A percentile compares a stretch with the other conserved stretches of the same genome.
Conservation (phyloP, 2,329 filamentous ascomycete genomes). For the Leptographium radiaticola region DNA sequence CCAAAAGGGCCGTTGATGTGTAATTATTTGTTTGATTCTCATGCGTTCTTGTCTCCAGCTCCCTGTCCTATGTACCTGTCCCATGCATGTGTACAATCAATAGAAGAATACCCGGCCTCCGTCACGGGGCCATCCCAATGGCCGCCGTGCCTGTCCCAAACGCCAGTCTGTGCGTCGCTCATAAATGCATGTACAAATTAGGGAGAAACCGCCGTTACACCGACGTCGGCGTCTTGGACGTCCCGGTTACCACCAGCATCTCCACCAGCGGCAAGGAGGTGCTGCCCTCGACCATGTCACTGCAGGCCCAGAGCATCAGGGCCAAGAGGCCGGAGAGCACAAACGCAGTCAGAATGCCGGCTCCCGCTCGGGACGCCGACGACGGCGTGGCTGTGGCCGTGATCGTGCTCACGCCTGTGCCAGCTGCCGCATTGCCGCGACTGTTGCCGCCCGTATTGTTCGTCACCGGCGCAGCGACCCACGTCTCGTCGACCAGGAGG, state of each 20-base stretch:
- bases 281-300: slow-evolving; percentile 5
- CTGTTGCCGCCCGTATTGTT: slow-evolving; percentile 18
- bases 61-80: too few relatives aligned
- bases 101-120: too few relatives aligned
- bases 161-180: too few relatives aligned
- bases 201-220: too few relatives aligned
- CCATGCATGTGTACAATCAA: too few relatives aligned
- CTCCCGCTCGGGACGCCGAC: slow-evolving; percentile 15
- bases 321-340: slow-evolving; percentile 31
- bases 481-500: slow-evolving; percentile 23
- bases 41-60: not conserved
- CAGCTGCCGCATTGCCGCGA: not conserved
- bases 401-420: slow-evolving; percentile 31
- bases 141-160: too few relatives aligned
- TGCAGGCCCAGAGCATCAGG: slow-evolving; percentile 25
- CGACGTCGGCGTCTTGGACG: too few relatives aligned
- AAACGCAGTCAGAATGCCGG: slow-evolving; percentile 48
- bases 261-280: not conserved
- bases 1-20: not conserved
- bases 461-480: slow-evolving; percentile 18
- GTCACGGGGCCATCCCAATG: too few relatives aligned
- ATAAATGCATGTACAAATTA: too few relatives aligned
- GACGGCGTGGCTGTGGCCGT: slow-evolving; percentile 25
- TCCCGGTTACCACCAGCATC: too few relatives aligned
- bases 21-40: not conserved